These are phyloP conservation scores for Thuja plicata DNA, from an alignment of 83 land plant species.

Conservation along the genomic window DNA sequence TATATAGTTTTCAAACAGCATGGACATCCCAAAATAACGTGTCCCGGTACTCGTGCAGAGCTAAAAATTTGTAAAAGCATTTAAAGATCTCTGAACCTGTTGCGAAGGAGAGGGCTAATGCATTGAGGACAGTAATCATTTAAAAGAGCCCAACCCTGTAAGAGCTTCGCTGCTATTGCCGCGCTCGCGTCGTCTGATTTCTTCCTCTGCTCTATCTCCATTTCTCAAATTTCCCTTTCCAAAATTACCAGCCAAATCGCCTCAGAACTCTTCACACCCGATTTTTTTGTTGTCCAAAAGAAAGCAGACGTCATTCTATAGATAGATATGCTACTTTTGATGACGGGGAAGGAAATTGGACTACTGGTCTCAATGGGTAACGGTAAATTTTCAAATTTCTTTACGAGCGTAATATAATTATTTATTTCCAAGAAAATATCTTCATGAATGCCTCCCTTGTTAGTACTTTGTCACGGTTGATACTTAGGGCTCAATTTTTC, in stretches of 20 bases:
- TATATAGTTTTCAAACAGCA: background rate
- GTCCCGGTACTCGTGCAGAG: too few species aligned
- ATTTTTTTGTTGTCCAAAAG: too few species aligned
- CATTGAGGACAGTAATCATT: constrained; percentile 25
- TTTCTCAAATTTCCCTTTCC: background rate
- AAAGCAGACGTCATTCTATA: too few species aligned
- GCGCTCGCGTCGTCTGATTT: constrained; percentile 17
- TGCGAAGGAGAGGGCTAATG: constrained; percentile 21
- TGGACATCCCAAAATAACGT: background rate
- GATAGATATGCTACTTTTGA: too few species aligned
- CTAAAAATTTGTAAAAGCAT: background rate
- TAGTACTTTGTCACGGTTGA: too few species aligned
- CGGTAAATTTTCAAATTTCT: too few species aligned
- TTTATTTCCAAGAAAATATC: too few species aligned
- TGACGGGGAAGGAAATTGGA: too few species aligned
- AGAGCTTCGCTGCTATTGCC: constrained; percentile 23
- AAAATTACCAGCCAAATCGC: background rate
- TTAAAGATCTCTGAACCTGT: constrained; percentile 8
- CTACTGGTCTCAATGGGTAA: too few species aligned
- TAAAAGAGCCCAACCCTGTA: constrained; percentile 25
- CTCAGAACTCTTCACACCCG: background rate
- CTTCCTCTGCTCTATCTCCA: background rate
- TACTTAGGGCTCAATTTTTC: too few species aligned
- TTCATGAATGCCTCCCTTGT: too few species aligned
- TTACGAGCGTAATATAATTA: too few species aligned